These are phyloP conservation scores for Pleomassaria siparia DNA, from an alignment of 2,329 filamentous ascomycete genomes.

Conservation along the genomic window DNA sequence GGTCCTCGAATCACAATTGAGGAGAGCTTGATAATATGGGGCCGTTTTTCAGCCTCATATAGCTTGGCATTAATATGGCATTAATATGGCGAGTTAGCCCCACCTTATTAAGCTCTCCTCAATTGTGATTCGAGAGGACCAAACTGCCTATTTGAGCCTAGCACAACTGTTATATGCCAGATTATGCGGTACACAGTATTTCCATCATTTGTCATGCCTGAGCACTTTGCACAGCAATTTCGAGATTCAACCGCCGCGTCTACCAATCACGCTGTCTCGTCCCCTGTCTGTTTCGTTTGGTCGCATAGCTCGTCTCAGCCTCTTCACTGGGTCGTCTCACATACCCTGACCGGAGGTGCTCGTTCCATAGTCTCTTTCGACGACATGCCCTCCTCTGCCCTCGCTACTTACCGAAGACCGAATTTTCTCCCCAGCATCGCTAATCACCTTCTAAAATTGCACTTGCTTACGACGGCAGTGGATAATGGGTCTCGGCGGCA, in stretches of 20 bases:
- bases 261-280: conserved; percentile 13
- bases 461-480: conserved; percentile 42
- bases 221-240: not conserved
- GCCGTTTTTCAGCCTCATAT: too few relatives aligned
- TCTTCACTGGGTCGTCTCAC: conserved; percentile 33
- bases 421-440: not conserved
- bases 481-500: conserved; percentile 77
- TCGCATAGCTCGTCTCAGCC: conserved; percentile 40
- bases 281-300: conserved; percentile 38
- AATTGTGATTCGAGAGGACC: too few relatives aligned
- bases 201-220: conserved; percentile 25
- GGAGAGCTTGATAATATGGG: too few relatives aligned
- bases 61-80: too few relatives aligned
- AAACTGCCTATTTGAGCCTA: too few relatives aligned
- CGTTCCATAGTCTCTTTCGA: conserved; percentile 20
- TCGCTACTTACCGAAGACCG: not conserved
- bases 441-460: not conserved
- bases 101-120: too few relatives aligned
- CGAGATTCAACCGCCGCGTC: not conserved
- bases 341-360: conserved; percentile 19
- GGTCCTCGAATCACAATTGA: too few relatives aligned
- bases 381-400: conserved; percentile 5
- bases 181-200: conserved; percentile 16
- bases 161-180: too few relatives aligned
- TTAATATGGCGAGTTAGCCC: too few relatives aligned